Evolutionary conservation across 208 protist genomes (phyloP).

Genomic region (Trypanosoma cruzi): DNA sequence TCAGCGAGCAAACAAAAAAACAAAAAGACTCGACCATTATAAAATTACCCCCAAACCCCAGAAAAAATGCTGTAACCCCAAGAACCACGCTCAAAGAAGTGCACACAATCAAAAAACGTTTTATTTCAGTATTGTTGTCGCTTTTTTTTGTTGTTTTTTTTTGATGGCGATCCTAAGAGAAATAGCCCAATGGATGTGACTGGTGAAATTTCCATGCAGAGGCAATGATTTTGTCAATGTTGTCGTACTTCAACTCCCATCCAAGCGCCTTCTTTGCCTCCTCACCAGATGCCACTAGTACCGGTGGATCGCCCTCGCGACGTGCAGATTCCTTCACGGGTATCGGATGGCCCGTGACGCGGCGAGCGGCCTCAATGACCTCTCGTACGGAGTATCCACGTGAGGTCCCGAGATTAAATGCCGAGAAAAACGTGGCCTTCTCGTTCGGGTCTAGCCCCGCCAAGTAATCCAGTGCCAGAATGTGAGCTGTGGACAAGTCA

Average conservation of each 20-base stretch:
- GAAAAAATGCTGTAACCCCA: no score
- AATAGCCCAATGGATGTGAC: conserved; percentile 54
- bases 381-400: conserved; percentile 95
- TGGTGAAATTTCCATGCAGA: conserved; percentile 83
- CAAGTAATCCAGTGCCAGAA: conserved; percentile 89
- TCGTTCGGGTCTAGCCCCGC: conserved; percentile 38
- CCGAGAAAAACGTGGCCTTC: conserved; percentile 58
- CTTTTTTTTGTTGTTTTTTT: background rate
- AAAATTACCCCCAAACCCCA: no score
- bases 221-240: conserved; percentile 79
- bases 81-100: background rate
- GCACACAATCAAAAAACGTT: background rate
- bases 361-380: conserved; percentile 92
- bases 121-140: background rate
- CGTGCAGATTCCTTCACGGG: conserved; percentile 71
- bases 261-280: conserved; percentile 64
- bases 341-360: conserved; percentile 92
- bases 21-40: conserved; percentile 5
- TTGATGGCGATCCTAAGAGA: background rate
- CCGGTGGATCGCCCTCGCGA: conserved; percentile 70
- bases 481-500: conserved; percentile 96
- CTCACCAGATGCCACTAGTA: conserved; percentile 71
- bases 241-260: conserved; percentile 77
- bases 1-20: background rate
- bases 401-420: conserved; percentile 97